Base-by-base conservation (phyloP, 192 early-diverging fungal species). In the Coemansia sp. region DNA sequence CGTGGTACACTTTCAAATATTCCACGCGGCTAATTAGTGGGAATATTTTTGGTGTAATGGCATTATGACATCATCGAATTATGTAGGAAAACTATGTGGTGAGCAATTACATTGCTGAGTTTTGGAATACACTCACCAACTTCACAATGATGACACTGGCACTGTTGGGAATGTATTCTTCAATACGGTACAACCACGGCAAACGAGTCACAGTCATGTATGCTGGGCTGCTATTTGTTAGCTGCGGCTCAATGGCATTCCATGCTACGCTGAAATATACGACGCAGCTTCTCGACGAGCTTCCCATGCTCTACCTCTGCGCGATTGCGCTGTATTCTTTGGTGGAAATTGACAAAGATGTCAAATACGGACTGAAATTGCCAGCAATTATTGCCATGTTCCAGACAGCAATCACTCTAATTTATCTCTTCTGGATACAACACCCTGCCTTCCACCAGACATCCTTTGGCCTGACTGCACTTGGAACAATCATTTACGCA, bases 201-300 rank as follows among this genome's bases (percentile, higher is more conserved):
- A 66, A 64, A 49, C 78, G 88, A 18, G 60, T 82, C 31, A 69
- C 74, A 24, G n/a, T 81, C 7, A 81, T 75, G 51, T 84, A 87
- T 55, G 30, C 68, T 3, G 86, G 68, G 12, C 64, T 89, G 5
- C 54, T 85, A 19, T 30, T 87, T 1, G 82, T 93, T 27, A 89
- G 91, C 8, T 64, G 84, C 56, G 89, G 90, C 28, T 85, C 83
- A 44, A 54, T 81, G 60, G 69, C 67, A 34, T 91, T 91, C 77
- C 91, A 91, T 67, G 86, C 85, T 50, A 90, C 91, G 10, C 77
- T 93, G 23, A 71, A 81, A 58, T 89, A 85, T 55, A 69, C 74
- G 56, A 84, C 84, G 65, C 90, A 92, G 61, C 74, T 92, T 55
- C 64, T 86, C 50, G 91, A 93, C 78, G 91, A 93, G 77, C 67